Percentiles rank a stretch among this genome's conserved stretches.
Conservation (phyloP, 331 rosid species). For the Acacia pycnantha region DNA sequence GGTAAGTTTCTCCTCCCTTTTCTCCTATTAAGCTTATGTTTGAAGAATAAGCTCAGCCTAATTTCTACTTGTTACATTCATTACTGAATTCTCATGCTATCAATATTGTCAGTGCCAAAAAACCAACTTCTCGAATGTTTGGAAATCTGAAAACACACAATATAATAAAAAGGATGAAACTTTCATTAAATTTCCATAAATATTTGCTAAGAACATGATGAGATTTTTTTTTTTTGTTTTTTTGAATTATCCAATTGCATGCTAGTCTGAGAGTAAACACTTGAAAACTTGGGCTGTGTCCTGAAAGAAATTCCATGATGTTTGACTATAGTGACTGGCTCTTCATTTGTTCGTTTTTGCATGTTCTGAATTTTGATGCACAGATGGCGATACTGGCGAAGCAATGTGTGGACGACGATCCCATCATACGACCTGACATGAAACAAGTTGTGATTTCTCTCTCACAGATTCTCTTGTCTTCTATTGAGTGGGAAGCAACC, state of each 20-base stretch:
- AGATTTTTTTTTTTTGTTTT: not conserved
- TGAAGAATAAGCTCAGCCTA: not conserved
- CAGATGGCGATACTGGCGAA: slow-evolving; percentile 86
- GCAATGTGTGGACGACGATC: slow-evolving; percentile 94
- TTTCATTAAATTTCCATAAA: not conserved
- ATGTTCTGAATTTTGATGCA: not conserved
- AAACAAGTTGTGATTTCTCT: slow-evolving; percentile 80
- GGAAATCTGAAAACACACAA: not conserved
- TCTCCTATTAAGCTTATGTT: not conserved
- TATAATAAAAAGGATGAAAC: not conserved
- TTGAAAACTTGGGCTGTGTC: not conserved
- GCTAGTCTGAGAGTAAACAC: too few relatives aligned
- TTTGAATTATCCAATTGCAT: too few relatives aligned
- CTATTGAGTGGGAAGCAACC: slow-evolving; percentile 99
- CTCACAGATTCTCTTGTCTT: slow-evolving; percentile 86
- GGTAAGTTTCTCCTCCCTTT: slow-evolving; percentile 46
- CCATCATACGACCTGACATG: slow-evolving; percentile 88
- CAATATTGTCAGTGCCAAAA: not conserved
- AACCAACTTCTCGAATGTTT: not conserved
- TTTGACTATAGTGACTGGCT: slow-evolving; percentile 5
- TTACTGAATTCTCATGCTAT: not conserved
- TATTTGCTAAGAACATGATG: not conserved
- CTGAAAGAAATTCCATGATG: not conserved
- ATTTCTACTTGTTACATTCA: not conserved
- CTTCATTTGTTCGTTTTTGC: slow-evolving; percentile 9